These are phyloP conservation scores for Xylariales sp. DNA, from an alignment of 2,329 filamentous ascomycete genomes.

Conservation along the genomic window DNA sequence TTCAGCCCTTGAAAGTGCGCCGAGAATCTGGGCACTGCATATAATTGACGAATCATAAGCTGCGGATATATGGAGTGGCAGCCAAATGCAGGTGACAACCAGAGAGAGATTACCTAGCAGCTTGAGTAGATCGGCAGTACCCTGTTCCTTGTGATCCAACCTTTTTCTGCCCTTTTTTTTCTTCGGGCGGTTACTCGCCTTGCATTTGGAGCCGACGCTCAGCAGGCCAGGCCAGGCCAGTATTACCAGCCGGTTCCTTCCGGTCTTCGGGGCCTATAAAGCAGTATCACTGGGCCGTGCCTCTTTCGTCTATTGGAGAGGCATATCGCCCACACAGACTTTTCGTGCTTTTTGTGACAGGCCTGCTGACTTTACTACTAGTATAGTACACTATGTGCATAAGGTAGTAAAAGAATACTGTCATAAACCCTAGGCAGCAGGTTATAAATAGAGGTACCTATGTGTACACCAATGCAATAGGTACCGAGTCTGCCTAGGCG, in stretches of 20 bases:
- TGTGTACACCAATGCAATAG: too few species aligned
- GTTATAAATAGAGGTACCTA: too few species aligned
- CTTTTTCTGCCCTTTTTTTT: not conserved
- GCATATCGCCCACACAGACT: not conserved
- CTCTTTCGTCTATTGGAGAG: not conserved
- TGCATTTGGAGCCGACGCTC: not conserved
- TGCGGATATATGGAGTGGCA: constrained; percentile 14
- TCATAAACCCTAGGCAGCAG: too few species aligned
- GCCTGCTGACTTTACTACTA: too few species aligned
- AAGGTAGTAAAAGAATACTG: too few species aligned
- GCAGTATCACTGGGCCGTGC: not conserved
- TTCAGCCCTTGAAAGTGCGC: constrained; percentile 33
- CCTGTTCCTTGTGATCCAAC: constrained; percentile 1
- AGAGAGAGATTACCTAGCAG: constrained; percentile 14
- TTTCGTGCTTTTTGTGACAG: too few species aligned
- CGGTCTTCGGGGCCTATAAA: not conserved
- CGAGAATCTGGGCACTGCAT: constrained; percentile 13
- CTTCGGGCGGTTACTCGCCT: constrained; percentile 6
- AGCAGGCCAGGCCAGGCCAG: not conserved
- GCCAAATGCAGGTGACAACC: constrained; percentile 13
- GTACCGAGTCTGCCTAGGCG: too few species aligned
- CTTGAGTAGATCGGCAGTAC: constrained; percentile 13
- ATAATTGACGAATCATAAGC: constrained; percentile 29
- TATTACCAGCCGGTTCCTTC: not conserved
- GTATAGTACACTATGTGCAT: too few species aligned